phyloP scores from a whole-genome alignment of 805 yeast genomes.

The Saccharomycopsis guyanensis region DNA sequence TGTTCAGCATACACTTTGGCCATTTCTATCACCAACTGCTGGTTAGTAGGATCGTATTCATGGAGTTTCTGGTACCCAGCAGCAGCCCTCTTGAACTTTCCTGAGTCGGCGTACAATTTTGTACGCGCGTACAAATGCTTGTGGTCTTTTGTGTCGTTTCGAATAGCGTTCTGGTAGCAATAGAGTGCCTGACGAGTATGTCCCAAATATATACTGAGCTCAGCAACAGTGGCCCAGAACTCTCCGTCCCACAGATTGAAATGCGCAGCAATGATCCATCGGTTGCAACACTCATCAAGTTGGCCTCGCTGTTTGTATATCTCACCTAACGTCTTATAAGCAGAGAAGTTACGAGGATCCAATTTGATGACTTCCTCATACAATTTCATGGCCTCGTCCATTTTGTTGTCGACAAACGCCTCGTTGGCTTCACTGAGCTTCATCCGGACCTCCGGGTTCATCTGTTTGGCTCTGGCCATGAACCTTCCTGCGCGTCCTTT shows the following conservation, averaged over 20 bases:
- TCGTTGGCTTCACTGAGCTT: constrained; percentile 69
- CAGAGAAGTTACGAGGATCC: constrained; percentile 72
- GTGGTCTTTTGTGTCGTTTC: constrained; percentile 34
- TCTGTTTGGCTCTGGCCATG: constrained; percentile 31
- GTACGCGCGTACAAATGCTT: constrained; percentile 60
- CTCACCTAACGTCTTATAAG: constrained; percentile 84
- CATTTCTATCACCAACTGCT: constrained; percentile 51
- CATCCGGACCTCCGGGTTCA: constrained; percentile 67
- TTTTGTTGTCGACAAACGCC: constrained; percentile 62
- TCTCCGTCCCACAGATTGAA: constrained; percentile 66
- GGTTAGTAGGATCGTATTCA: constrained; percentile 48
- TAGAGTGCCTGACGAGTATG: constrained; percentile 70
- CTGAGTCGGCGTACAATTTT: constrained; percentile 54
- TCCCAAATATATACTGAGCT: constrained; percentile 53
- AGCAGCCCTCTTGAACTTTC: constrained; percentile 62
- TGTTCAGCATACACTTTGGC: constrained; percentile 44
- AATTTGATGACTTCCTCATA: constrained; percentile 66
- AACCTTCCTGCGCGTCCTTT: constrained; percentile 26
- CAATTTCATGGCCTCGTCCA: constrained; percentile 47
- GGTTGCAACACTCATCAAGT: constrained; percentile 63
- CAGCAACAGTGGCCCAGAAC: constrained; percentile 75
- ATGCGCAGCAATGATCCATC: constrained; percentile 79
- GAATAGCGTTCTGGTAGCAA: constrained; percentile 62
- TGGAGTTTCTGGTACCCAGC: constrained; percentile 62
- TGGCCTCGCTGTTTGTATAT: constrained; percentile 64